Evolutionary conservation across 140 eudicot species (phyloP).

Genomic region (Senecio squalidus): DNA sequence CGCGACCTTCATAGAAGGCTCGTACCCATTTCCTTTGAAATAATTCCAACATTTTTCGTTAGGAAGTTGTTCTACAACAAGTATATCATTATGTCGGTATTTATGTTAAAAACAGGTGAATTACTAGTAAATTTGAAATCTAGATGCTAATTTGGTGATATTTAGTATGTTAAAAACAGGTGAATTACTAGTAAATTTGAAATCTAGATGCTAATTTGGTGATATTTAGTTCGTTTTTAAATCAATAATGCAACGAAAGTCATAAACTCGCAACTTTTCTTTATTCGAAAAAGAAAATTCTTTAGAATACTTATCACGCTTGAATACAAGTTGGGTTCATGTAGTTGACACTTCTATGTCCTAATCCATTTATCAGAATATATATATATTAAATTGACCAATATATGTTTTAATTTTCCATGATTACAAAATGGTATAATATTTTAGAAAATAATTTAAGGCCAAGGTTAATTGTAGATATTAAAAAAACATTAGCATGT

Average conservation of each 20-base stretch:
- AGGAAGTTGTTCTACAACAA: too few species aligned
- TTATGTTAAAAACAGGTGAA: too few species aligned
- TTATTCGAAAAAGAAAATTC: background rate
- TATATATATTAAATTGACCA: background rate
- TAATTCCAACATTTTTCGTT: too few species aligned
- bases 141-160: too few species aligned
- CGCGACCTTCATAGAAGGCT: too few species aligned
- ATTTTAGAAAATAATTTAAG: background rate
- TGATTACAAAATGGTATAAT: background rate
- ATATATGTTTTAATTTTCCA: background rate
- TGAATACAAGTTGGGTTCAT: slow-evolving; percentile 3
- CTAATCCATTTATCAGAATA: background rate
- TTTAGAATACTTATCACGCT: background rate
- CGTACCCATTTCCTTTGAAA: too few species aligned
- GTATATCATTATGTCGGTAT: too few species aligned
- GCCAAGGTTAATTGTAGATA: background rate
- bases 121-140: too few species aligned
- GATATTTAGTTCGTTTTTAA: background rate
- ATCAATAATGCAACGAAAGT: background rate
- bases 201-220: too few species aligned
- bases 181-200: too few species aligned
- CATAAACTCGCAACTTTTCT: background rate
- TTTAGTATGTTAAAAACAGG: too few species aligned
- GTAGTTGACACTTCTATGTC: background rate
- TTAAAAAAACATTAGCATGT: background rate